Conservation (phyloP, 345 rosid species). For the Syzygium aqueum region DNA sequence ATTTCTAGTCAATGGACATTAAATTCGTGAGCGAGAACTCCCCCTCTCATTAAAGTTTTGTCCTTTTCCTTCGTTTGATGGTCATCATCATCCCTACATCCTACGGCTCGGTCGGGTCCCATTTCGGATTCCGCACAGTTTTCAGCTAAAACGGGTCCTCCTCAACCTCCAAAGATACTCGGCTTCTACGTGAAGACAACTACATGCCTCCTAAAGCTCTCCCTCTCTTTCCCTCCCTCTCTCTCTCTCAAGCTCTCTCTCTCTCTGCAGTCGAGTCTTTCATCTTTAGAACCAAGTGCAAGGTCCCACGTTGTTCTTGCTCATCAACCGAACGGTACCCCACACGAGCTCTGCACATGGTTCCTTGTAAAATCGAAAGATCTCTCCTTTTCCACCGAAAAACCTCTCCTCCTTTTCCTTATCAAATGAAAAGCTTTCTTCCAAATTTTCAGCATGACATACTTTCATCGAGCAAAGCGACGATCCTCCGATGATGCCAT, state of each 20-base stretch:
- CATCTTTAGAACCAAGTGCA: neutral
- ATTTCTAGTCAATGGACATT: neutral
- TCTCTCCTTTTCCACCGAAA: neutral
- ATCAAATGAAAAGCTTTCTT: neutral
- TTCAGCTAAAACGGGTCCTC: neutral
- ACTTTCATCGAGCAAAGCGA: neutral
- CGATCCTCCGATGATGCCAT: neutral
- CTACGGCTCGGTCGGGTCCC: neutral
- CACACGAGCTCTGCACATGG: neutral
- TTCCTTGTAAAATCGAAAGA: neutral
- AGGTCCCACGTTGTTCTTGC: neutral
- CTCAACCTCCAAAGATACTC: neutral
- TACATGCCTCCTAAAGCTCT: neutral
- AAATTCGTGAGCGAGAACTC: neutral
- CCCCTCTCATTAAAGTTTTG: neutral
- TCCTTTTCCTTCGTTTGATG: neutral
- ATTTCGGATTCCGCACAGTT: neutral
- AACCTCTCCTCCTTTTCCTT: neutral
- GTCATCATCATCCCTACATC: neutral
- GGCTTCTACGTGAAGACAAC: neutral
- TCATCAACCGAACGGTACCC: neutral
- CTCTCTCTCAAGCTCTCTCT: neutral
- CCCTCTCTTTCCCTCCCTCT: neutral
- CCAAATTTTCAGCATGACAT: neutral
- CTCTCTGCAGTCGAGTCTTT: neutral